A percentile compares a stretch with the other conserved stretches of the same genome.
phyloP scores from a whole-genome alignment of 345 rosid genomes.

The Sapria himalayana region DNA sequence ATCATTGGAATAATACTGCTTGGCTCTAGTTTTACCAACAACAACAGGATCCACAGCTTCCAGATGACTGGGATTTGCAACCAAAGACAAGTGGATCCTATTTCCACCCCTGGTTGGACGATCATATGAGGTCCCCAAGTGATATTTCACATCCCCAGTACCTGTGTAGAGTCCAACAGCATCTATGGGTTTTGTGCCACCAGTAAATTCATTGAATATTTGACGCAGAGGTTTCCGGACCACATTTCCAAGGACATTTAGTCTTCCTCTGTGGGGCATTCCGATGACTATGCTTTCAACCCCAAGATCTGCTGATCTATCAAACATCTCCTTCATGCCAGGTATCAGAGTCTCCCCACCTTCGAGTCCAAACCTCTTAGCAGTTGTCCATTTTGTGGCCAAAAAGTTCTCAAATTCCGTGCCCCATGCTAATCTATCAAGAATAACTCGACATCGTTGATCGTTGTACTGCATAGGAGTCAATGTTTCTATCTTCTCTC shows the following conservation, averaged over 20 bases:
- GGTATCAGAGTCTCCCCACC: slow-evolving; percentile 78
- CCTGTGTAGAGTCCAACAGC: slow-evolving; percentile 70
- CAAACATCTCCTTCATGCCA: slow-evolving; percentile 87
- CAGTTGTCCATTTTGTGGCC: slow-evolving; percentile 77
- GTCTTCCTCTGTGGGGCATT: slow-evolving; percentile 52
- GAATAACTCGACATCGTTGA: slow-evolving; percentile 53
- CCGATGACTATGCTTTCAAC: slow-evolving; percentile 74
- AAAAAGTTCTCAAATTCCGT: slow-evolving; percentile 72
- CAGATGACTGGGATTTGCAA: slow-evolving; percentile 79
- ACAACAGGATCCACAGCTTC: slow-evolving; percentile 84
- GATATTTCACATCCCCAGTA: slow-evolving; percentile 74
- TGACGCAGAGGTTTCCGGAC: slow-evolving; percentile 63
- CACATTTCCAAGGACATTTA: slow-evolving; percentile 65
- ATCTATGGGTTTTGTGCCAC: slow-evolving; percentile 66
- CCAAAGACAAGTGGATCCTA: slow-evolving; percentile 65
- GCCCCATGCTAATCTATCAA: slow-evolving; percentile 70
- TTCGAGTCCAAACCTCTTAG: slow-evolving; percentile 80
- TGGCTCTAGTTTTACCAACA: slow-evolving; percentile 66
- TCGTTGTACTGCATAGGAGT: slow-evolving; percentile 43
- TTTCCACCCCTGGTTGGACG: slow-evolving; percentile 78
- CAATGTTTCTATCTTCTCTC: slow-evolving; percentile 74
- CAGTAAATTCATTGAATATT: slow-evolving; percentile 64
- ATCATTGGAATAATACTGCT: slow-evolving; percentile 59
- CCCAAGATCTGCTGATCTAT: slow-evolving; percentile 56
- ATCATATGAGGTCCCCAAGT: slow-evolving; percentile 73